Evolutionary conservation across 345 rosid species (phyloP), one percentile per base, ranked within the genome.

Genomic region (Aegle marmelos): DNA sequence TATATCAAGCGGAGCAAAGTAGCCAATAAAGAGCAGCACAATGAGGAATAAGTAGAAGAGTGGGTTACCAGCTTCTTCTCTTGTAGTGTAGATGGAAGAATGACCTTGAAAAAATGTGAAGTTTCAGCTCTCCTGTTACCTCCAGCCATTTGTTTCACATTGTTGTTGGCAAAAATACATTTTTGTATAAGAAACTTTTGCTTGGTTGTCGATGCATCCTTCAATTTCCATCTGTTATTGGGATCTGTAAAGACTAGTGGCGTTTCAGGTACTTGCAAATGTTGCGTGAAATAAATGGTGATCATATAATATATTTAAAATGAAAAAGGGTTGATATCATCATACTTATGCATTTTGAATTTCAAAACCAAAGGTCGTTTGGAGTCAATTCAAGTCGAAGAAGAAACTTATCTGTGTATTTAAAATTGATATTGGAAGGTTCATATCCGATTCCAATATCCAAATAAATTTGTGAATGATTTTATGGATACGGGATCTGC

Each of bases 51-150:
- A n/a, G 1, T 4, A 10, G 19, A 67, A 10, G 17, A n/a, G 4
- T 21, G 21, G 11, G 10, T 63, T 75, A 75, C 78, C 72, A 75
- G 62, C n/a, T 22, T 50, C 62, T 75, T 75, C 34, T n/a, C 62
- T 65, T 64, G 33, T 1, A 65, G 31, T 4, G 63, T 75, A 0
- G 60, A 36, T 9, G 5, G 33, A 24, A 75, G 50, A 48, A 75
- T 65, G 16, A 65, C 31, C 53, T 65, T 75, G 71, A 75, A 75
- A 30, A 75, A 65, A 36, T 65, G 63, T 0, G 48, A 50, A 39
- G 39, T 19, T 41, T 70, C 61, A 21, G 74, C 39, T 69, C 31
- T 68, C 33, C 56, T 11, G 50, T 11, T 11, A 45, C 50, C 50
- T 45, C 5, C 5, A 45, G 36, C n/a, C 21, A 62, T 30, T 0